Base-by-base conservation (phyloP, 495 filamentous ascomycete species). In the Aspergillus biplanus region DNA sequence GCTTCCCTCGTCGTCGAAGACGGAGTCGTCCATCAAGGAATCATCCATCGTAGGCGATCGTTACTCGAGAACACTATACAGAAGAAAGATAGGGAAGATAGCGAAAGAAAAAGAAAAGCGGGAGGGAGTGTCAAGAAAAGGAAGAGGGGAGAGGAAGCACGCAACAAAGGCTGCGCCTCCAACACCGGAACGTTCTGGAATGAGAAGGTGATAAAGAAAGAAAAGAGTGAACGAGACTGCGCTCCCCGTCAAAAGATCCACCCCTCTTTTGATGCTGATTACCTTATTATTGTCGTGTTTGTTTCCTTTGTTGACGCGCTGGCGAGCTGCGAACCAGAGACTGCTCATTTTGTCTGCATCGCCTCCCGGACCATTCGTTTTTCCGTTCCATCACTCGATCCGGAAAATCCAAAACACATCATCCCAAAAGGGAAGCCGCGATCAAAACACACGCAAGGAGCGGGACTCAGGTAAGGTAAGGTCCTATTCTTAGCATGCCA, bases 11-110 rank as follows among this genome's bases (percentile, higher is more conserved):
- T 82, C 77, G 49, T 83, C 81, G 69, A 87, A 87, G 71, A 83
- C 79, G 63, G 84, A 86, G 59, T 86, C 86, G 59, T 86, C 86
- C 2, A 82, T 79, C 49, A 80, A 74, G 53, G 74, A 78, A 61
- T 76, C 65, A 59, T 76, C 70, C 77, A 79, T 80, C 63, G 57
- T 71, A 66, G 61, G 27, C 33, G 33, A 18, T 33, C 3, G 44
- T 52, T 34, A 55, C 37, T 61, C 33, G 39, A 57, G 44, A 9
- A 7, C 47, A 50, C 16, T 11, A 6, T 27, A 9, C 8, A 52
- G 59, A 61, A 46, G 50, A 15, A 21, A 53, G 12, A 42, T 35
- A 42, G 42, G 52, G 44, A 16, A 57, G 15, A 35, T 48, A 27
- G 21, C 21, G 21, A 27, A 58, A 31, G 33, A 58, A 13, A 37